Evolutionary conservation across 768 basidiomycete genomes (phyloP), one percentile per base, ranked within the genome.

Genomic region (Lactarius psammicola): DNA sequence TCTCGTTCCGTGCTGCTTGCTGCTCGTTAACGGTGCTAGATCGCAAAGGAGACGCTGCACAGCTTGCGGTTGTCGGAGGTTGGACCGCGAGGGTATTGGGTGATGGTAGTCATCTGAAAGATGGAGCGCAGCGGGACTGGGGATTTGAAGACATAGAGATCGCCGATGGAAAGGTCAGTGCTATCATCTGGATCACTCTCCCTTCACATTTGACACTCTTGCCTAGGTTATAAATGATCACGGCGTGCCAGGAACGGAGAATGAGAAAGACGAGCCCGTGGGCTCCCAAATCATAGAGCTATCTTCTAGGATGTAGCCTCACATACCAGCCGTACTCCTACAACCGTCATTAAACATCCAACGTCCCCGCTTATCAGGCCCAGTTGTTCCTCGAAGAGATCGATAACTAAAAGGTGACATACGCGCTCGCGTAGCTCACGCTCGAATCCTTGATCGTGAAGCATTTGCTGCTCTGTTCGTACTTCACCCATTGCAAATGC

Each of bases 381-480:
- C 44, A 31, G 8, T 49, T 26, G 38, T 34, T 49, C 28, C 59
- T 46, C 53, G 40, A 17, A 46, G 23, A 23, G 2, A 54, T 26
- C 18, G 42, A 28, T 60, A 57, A 33, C 66, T 80, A 89, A 75
- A 92, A 84, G 40, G 79, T 81, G 53, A 93, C 78, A 77, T 87
- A 94, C 34, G 88, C 97, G 74, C 95, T 96, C 9, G 95, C 95
- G 74, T 99, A 99, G 76, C 94, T 96, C 26, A 99, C 97, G 73
- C 96, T 98, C 38, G 90, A 92, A 75, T 95, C 92, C 56, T 80
- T 77, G 61, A 90, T 72, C 20, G 77, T 84, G 69, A 79, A 69
- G 72, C 92, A 94, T 63, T 82, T 80, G 72, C 87, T 90, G 74
- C 95, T 98, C 77, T 98, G 96, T 74, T 92, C 94, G 75, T 99